Evolutionary conservation across 768 basidiomycete species (phyloP), one percentile per base, ranked within the genome.

Genomic region (Leccinum longicurvipes): DNA sequence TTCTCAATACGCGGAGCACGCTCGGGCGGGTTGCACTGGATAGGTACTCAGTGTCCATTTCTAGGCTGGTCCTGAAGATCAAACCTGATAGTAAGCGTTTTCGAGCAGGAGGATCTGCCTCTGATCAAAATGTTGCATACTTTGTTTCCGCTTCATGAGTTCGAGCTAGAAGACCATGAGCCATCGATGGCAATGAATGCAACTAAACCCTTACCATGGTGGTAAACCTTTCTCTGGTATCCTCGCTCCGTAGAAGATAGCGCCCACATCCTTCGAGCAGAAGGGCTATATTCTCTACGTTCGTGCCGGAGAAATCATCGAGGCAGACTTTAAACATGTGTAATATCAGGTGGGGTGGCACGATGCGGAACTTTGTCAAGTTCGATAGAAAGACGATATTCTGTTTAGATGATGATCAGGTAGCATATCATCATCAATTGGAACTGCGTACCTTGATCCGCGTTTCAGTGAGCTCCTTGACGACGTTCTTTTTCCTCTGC

Each of bases 301-400:
- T 99, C 19, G 85, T 84, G 2, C 90, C 91, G 2, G 87, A 86
- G 65, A 99, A 93, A 68, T 98, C 96, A 67, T 98, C 96, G 64
- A 98, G 76, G 72, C 92, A 96, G 50, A 96, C 93, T 82, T 98
- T 98, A 78, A 96, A 90, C 63, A 93, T 89, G 69, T 98, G 95
- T 47, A 99, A 75, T 64, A 98, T 93, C 54, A 96, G 78, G 69
- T 98, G 94, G 4, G 87, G 75, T 27, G 93, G 94, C 8, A 98
- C 91, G 21, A 98, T 85, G 36, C 82, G 78, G 72, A 98, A 98
- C 73, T 99, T 99, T n/a, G 95, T 95, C 63, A 99, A 74, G 71
- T 89, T 96, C 5, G 91, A 89, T 54, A 94, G 72, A 74, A 89
- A 99, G 12, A 83, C 80, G 23, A 91, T 82, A 67, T 98, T 99